phyloP scores from a whole-genome alignment of 768 basidiomycete genomes.

The Lactarius hengduanensis region DNA sequence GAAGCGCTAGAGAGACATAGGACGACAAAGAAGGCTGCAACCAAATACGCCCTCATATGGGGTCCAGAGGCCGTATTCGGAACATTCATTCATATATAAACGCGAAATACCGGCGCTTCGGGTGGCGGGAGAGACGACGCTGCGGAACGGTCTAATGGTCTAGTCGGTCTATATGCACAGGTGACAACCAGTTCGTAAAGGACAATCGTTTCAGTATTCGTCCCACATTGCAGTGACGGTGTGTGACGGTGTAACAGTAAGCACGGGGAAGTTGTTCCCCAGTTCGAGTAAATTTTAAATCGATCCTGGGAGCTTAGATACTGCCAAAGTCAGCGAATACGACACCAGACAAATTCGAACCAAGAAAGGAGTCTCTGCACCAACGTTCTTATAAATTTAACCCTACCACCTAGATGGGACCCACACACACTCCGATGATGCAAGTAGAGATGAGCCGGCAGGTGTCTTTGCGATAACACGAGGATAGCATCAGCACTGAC shows the following conservation, averaged over 20 bases:
- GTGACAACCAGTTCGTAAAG: not conserved
- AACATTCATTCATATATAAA: not conserved
- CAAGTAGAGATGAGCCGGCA: not conserved
- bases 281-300: not conserved
- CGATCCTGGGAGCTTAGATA: not conserved
- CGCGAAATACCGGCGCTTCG: not conserved
- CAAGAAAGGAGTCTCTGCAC: not conserved
- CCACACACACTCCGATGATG: not conserved
- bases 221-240: not conserved
- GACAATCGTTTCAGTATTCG: not conserved
- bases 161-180: not conserved
- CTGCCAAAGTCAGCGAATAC: not conserved
- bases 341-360: not conserved
- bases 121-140: not conserved
- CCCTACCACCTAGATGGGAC: not conserved
- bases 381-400: not conserved
- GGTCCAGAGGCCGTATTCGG: not conserved
- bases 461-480: not conserved
- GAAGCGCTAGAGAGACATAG: conserved; percentile 1
- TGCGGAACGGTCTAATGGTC: not conserved
- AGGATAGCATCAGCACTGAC: not conserved
- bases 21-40: conserved; percentile 12
- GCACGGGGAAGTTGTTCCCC: not conserved
- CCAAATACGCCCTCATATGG: not conserved
- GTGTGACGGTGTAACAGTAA: not conserved